Percentiles rank a stretch among this genome's conserved stretches.
Evolutionary conservation across 176 grass and related monocot species (phyloP).

Genomic region (Dactylis glomerata): DNA sequence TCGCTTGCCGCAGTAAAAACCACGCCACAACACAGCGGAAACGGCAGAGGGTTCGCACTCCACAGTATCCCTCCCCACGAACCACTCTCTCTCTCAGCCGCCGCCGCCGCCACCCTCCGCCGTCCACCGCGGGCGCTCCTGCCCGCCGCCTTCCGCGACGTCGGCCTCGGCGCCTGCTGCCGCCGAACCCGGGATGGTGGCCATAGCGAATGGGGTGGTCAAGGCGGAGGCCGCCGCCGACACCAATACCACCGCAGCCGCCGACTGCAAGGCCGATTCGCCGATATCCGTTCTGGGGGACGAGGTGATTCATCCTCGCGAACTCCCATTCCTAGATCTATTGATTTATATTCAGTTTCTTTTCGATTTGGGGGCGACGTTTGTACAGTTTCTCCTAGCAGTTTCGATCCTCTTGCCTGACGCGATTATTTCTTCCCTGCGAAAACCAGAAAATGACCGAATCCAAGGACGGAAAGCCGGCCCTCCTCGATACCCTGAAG

Average conservation of each 20-base stretch:
- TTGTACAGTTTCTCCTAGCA: background rate
- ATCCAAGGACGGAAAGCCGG: background rate
- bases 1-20: background rate
- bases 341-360: background rate
- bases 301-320: slow-evolving; percentile 44
- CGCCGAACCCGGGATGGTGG: slow-evolving; percentile 17
- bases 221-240: slow-evolving; percentile 29
- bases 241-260: background rate
- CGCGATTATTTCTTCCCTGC: background rate
- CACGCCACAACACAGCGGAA: background rate
- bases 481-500: background rate
- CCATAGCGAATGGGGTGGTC: slow-evolving; percentile 24
- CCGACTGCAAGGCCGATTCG: slow-evolving; percentile 43
- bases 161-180: background rate
- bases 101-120: background rate
- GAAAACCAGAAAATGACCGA: slow-evolving; percentile 46
- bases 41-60: background rate
- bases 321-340: background rate
- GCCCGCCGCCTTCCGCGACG: background rate
- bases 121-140: background rate
- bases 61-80: background rate
- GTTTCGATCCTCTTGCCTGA: too few species aligned
- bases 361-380: background rate
- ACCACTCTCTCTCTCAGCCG: background rate
- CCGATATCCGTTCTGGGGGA: slow-evolving; percentile 89